Conservation (phyloP, 495 filamentous ascomycete genomes). For the Penicillium macrosclerotiorum region DNA sequence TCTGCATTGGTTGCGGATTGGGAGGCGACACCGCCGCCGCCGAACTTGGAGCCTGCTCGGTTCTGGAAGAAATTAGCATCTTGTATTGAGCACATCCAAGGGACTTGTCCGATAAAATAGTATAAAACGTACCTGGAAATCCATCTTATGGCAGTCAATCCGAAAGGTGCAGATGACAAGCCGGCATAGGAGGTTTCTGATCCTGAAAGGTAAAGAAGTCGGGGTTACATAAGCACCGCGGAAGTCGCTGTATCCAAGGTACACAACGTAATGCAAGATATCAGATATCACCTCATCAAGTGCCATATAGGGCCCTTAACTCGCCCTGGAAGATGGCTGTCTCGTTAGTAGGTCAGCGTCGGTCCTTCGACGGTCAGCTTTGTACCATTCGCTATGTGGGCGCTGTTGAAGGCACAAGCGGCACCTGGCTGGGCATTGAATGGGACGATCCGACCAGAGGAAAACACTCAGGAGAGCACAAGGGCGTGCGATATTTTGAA, state of each 20-base stretch:
- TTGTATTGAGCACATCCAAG: neutral
- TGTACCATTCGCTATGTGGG: slow-evolving; percentile 89
- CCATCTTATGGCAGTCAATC: slow-evolving; percentile 41
- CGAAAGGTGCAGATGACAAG: slow-evolving; percentile 17
- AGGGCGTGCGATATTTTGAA: slow-evolving; percentile 75
- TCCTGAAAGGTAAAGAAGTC: too few species aligned
- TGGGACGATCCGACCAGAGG: slow-evolving; percentile 87
- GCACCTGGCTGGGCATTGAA: slow-evolving; percentile 91
- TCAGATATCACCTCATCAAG: neutral
- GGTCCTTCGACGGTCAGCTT: slow-evolving; percentile 68
- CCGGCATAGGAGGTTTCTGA: slow-evolving; percentile 13
- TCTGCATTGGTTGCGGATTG: slow-evolving; percentile 93
- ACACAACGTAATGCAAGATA: neutral
- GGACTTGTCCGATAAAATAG: too few species aligned
- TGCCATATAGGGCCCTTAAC: neutral
- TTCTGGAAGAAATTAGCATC: slow-evolving; percentile 57
- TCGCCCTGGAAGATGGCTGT: slow-evolving; percentile 6
- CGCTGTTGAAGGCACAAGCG: slow-evolving; percentile 67
- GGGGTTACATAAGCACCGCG: slow-evolving; percentile 30
- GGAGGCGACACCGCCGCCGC: slow-evolving; percentile 93
- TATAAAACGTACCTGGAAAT: slow-evolving; percentile 52
- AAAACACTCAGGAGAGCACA: slow-evolving; percentile 85
- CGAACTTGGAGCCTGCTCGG: slow-evolving; percentile 96
- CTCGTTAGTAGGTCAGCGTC: slow-evolving; percentile 50
- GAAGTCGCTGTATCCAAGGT: slow-evolving; percentile 4